Base-by-base conservation (phyloP, 805 yeast species). In the Jamesozyma jinghongensis region DNA sequence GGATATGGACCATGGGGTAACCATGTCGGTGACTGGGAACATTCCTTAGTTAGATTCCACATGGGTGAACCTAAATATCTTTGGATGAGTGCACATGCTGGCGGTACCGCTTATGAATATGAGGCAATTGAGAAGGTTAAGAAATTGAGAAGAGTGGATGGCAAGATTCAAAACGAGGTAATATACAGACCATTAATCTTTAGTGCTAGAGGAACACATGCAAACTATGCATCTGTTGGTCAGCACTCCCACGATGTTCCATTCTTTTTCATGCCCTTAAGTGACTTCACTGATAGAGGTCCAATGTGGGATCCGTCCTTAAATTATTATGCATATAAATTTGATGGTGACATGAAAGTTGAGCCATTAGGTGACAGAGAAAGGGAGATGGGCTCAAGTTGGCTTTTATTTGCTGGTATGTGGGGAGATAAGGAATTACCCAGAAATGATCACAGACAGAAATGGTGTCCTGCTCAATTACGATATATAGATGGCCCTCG, bases 21-120 rank as follows among this genome's bases (percentile, higher is more conserved):
- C 59, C 97, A 90, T 56, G 77, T 90, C 30, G 97, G 97, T 4
- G 97, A 90, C 65, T 90, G 97, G 97, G 97, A 90, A 53, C 97
- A 90, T 59, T 77, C 94, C 1, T 65, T 90, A 30, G 90, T 87
- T n/a, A 69, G 97, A 20, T 90, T 85, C 56, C 74, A 79, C 51
- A 71, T 81, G 2, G 95, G 95, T 1, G 63, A 69, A 42, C 97
- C 97, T 0, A 69, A 79, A 11, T 73, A 82, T 40, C 77, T 88
- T 16, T 90, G 97, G 97, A 83, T 90, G 94, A 81, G 92, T 19
- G 97, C 97, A 1, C 97, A 90, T 61, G 95, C 96, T 1, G 97
- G 97, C 8, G 97, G 97, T 12, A 81, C 86, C 17, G 95, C 94
- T 0, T 90, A 81, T 57, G 70, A 71, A 46, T 87, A 79, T 58